Base-by-base conservation (phyloP, 768 basidiomycete genomes). In the Rhizopogon vinicolor region DNA sequence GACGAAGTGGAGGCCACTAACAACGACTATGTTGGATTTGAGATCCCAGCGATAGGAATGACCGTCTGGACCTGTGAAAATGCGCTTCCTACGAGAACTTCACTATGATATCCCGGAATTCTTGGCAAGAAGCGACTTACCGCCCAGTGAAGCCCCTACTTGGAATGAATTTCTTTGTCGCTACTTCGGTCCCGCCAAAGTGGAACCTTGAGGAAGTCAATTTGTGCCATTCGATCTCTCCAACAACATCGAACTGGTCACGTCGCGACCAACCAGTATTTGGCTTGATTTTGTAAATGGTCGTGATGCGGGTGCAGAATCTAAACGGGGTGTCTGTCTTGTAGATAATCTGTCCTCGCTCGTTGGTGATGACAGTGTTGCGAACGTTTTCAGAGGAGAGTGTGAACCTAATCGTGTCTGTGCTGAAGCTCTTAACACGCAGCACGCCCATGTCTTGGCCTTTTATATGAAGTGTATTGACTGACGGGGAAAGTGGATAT, bases 21-120 rank as follows among this genome's bases (percentile, higher is more conserved):
- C 62, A 45, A 60, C 60, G 5, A 61, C 58, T 0, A 49, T 19
- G 0, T 44, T 16, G 2, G 50, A 39, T 0, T 51, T 54, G 56
- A 73, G 61, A 12, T 63, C 60, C 74, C 73, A 75, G 16, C 66
- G 64, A 29, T 74, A 75, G n/a, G 64, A 57, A 13, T 49, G 56
- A 7, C 69, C 69, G 49, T 74, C 71, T 5, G 63, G 69, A 0
- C 69, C 74, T 1, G 52, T 66, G 44, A 75, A 75, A 8, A 66
- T 62, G 35, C 35, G 35, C 35, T 35, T 35, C 35, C 35, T 35
- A 35, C 35, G 31, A 33, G 10, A 33, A 9, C 31, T 33, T 9
- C 7, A 10, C 12, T 12, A 35, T 12, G 1, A 35, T 4, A 12
- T 12, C 9, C 10, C 35, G 10, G 10, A 9, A 35, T 9, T 12